phyloP scores from a whole-genome alignment of 257 asterid species.

The Solanum tarapatanum region DNA sequence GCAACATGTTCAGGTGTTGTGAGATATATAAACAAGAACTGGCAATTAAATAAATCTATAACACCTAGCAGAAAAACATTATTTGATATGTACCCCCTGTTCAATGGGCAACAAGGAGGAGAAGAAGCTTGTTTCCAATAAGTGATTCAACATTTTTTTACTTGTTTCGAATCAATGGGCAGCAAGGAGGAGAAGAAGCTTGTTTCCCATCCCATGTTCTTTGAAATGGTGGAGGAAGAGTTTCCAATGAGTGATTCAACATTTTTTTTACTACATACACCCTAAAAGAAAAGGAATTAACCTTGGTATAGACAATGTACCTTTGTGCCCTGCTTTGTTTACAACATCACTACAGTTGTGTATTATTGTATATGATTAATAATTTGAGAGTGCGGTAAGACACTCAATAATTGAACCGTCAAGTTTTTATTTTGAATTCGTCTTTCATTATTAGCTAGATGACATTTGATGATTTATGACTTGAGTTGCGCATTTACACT shows the following conservation, averaged over 20 bases:
- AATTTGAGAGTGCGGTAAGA: background rate
- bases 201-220: too few species aligned
- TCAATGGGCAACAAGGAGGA: too few species aligned
- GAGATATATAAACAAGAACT: too few species aligned
- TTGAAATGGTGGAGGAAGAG: background rate
- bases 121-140: too few species aligned
- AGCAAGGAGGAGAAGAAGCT: too few species aligned
- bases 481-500: constrained; percentile 12
- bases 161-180: too few species aligned
- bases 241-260: background rate
- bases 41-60: too few species aligned
- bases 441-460: background rate
- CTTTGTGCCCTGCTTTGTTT: background rate
- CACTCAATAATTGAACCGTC: background rate
- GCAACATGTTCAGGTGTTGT: too few species aligned
- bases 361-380: too few species aligned
- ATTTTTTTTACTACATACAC: background rate
- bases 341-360: background rate
- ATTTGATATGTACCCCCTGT: too few species aligned
- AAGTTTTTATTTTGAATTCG: background rate
- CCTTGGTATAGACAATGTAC: background rate
- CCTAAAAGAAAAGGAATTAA: background rate
- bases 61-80: too few species aligned
- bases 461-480: background rate
- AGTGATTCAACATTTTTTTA: too few species aligned